Base-by-base conservation (phyloP, 2,329 filamentous ascomycete genomes). In the Fusarium bactridioides region DNA sequence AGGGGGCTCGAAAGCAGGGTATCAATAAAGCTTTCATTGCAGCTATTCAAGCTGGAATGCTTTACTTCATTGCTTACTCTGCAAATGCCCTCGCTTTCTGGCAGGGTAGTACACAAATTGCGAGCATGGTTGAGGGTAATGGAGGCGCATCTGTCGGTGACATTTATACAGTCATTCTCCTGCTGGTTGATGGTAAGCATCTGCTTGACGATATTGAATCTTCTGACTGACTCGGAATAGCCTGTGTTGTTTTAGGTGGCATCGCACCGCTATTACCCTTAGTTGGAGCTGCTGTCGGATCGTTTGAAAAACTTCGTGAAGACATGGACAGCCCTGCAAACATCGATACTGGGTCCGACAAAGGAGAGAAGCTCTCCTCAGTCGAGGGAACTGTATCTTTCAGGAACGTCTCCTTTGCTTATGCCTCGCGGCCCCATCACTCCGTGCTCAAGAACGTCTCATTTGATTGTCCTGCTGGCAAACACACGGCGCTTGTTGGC, bases 61-160 rank as follows among this genome's bases (percentile, higher is more conserved):
- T 92, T 11, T 93, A 91, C 77, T 92, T 93, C 70, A 88, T 93
- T 70, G 89, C 90, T 8, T 92, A 91, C 71, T 86, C 89, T 5
- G 89, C 89, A 11, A 92, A 92, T 77, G 89, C 89, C 4, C 82
- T 93, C 19, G 89, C 90, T 0, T 92, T 91, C 76, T 93, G 90
- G 89, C 87, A 92, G 77, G 91, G 90, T 53, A 90, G 88, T 69
- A 84, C 82, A 40, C 85, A 85, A 57, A 85, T 86, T 72, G 82
- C 82, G 21, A 78, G 81, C 11, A 78, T 82, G 4, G 79, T 83
- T 12, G 78, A 79, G 7, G 80, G 81, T 7, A 77, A 78, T 27
- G 76, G 76, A 2, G 69, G 77, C 31, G 80, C 81, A 9, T 83
- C 82, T 1, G 81, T 86, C 13, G 84, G 85, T 41, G 79, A 82